These are phyloP conservation scores for Scolecobasidium constrictum DNA, from an alignment of 2,329 filamentous ascomycete species.

Conservation along the genomic window DNA sequence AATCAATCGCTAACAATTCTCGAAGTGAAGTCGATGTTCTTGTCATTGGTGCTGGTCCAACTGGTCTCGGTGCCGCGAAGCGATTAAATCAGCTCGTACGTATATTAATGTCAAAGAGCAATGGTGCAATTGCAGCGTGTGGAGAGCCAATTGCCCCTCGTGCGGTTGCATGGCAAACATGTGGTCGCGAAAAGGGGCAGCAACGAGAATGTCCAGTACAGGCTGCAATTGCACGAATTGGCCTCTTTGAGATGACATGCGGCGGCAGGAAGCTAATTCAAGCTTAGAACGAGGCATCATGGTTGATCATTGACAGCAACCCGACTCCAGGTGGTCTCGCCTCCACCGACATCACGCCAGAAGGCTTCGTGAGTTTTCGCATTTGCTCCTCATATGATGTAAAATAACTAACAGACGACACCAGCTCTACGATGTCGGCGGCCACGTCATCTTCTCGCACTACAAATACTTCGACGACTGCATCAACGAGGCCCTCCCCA, in stretches of 20 bases:
- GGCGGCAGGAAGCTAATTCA: too few relatives aligned
- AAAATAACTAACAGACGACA: constrained; percentile 17
- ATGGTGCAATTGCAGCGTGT: neutral
- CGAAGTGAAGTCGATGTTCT: constrained; percentile 86
- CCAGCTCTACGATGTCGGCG: constrained; percentile 95
- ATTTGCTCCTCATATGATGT: constrained; percentile 8
- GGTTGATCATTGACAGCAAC: constrained; percentile 89
- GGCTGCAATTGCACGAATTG: neutral
- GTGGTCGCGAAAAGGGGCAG: too few relatives aligned
- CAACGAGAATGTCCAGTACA: neutral
- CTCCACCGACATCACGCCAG: constrained; percentile 85
- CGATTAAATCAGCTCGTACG: constrained; percentile 90
- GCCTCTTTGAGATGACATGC: too few relatives aligned
- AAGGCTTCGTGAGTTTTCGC: constrained; percentile 83
- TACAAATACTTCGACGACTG: constrained; percentile 99
- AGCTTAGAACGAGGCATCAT: constrained; percentile 80
- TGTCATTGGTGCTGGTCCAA: constrained; percentile 94
- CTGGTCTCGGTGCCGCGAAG: constrained; percentile 95
- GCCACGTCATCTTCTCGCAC: constrained; percentile 98
- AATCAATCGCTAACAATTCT: neutral
- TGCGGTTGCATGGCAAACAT: too few relatives aligned
- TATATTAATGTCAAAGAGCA: neutral
- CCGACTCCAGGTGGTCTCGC: constrained; percentile 91
- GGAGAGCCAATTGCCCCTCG: too few relatives aligned
- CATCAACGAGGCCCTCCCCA: constrained; percentile 91